Base-by-base conservation (phyloP, 371 early-diverging fungal species). In the Haplosporangium sp. region DNA sequence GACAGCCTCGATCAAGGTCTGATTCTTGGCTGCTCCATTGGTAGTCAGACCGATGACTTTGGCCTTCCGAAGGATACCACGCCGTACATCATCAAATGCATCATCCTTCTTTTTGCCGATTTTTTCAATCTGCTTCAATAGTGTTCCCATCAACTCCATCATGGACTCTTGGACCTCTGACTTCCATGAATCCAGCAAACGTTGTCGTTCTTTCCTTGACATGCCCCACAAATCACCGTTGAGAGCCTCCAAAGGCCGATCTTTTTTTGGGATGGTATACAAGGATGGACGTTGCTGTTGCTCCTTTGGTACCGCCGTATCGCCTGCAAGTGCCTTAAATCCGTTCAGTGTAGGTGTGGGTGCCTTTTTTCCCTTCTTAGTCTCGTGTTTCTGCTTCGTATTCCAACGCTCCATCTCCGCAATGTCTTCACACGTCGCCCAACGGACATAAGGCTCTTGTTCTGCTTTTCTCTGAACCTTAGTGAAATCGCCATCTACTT, bases 41-140 rank as follows among this genome's bases (percentile, higher is more conserved):
- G 87, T 87, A 0, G 87, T 89, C 67, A 85, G 80, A 0, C 85
- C 89, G n/a, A 87, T 71, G 18, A 87, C 81, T 2, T 75, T 36
- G 18, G 56, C 38, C 13, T 63, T 46, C 11, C 73, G 60, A 8
- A 86, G 69, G 9, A 84, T 77, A 2, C 54, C 59, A 6, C 73
- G 67, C 23, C 84, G 81, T 5, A 71, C 56, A 2, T 83, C 84
- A 14, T 75, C 66, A 23, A 59, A 65, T 37, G 82, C 72, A n/a
- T 72, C 62, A 5, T 81, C 64, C 14, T 83, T 57, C 43, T 60
- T 56, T 13, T 64, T 45, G 43, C 40, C 58, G 10, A 71, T 41
- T n/a, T 41, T 48, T 36, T 79, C 75, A 36, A 76, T 29, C 11
- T 55, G n/a, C 20, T 68, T 43, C 42, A 80, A 48, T 11, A 82